Percentiles rank a stretch among this genome's conserved stretches.
These are phyloP conservation scores for Polytrichum commune DNA, from an alignment of 225 moss, liverwort and hornwort species.

Conservation along the genomic window DNA sequence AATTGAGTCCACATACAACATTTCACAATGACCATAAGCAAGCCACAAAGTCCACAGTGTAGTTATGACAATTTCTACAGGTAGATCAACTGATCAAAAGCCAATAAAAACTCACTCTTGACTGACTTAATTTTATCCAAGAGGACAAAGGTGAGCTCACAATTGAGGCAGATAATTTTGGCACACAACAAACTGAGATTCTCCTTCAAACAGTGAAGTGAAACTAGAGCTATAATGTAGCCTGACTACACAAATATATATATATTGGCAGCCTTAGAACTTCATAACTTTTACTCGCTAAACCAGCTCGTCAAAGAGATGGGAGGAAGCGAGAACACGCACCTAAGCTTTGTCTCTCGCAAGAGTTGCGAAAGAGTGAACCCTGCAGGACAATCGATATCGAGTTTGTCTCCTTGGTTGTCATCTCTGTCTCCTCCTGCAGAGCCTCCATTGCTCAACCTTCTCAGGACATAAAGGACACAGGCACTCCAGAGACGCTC, in stretches of 20 bases:
- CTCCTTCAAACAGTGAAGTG: neutral
- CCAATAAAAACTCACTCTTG: no score
- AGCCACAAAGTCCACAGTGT: no score
- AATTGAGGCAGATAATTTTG: no score
- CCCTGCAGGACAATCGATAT: conserved; percentile 30
- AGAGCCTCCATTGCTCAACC: conserved; percentile 54
- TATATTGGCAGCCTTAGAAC: no score
- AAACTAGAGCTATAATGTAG: neutral
- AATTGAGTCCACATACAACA: neutral
- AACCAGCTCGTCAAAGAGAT: no score
- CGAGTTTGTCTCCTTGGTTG: conserved; percentile 32
- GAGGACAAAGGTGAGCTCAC: no score
- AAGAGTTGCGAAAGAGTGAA: conserved; percentile 91
- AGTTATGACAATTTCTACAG: no score
- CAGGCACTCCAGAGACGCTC: conserved; percentile 91
- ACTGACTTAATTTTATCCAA: no score
- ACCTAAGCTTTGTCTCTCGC: conserved; percentile 85
- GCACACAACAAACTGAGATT: neutral
- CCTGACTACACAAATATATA: neutral
- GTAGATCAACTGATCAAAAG: no score
- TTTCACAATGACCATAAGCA: neutral
- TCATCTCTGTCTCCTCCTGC: conserved; percentile 30
- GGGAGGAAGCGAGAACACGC: neutral
- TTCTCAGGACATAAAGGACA: conserved; percentile 79
- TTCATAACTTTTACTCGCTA: no score